Evolutionary conservation across 169 alveolate species (phyloP), one percentile per base, ranked within the genome.

Genomic region (Eimeria tenella): DNA sequence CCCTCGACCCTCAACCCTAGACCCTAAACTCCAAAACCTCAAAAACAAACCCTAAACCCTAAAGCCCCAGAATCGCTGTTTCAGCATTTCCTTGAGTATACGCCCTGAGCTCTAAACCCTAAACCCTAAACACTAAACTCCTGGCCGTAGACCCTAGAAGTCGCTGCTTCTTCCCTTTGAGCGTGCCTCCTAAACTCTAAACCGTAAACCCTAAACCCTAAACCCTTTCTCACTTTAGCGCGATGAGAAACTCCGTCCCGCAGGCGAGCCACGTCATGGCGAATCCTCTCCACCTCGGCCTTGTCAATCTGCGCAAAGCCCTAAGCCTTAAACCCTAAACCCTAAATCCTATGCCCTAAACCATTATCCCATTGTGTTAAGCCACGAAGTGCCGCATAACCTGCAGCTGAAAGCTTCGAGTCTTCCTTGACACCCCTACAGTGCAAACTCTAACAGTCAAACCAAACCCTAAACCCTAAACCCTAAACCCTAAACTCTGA

Each of bases 161-260:
- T 2, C 2, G 42, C 42, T 31, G 42, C 42, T 31, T 31, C 42
- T 31, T 2, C 42, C 42, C 42, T 31, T 31, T 2, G 42, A 31
- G 2, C 2, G 42, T 31, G 42, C 42, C 42, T 2, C 68, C 68
- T 10, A 10, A 10, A 3, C 11, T 17, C 21, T 17, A 10, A 58
- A 58, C 68, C 68, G 4, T 58, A 58, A 17, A 13, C 68, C 19
- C 68, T 58, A 17, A 58, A 58, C 68, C 68, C 68, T 58, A 17
- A 58, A 17, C 19, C 11, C 68, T 13, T 58, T 49, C 53, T 13
- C 50, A 75, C 86, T 23, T 50, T 75, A 9, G 86, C 10, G 0
- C 86, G 86, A 52, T 75, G 86, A 50, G 86, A 49, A 8, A 75
- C 63, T 10, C 86, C 86, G 15, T 75, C 86, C 42, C 86, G 86